Base-by-base conservation (phyloP, 73 alveolate species). In the Uronychia binucleata region DNA sequence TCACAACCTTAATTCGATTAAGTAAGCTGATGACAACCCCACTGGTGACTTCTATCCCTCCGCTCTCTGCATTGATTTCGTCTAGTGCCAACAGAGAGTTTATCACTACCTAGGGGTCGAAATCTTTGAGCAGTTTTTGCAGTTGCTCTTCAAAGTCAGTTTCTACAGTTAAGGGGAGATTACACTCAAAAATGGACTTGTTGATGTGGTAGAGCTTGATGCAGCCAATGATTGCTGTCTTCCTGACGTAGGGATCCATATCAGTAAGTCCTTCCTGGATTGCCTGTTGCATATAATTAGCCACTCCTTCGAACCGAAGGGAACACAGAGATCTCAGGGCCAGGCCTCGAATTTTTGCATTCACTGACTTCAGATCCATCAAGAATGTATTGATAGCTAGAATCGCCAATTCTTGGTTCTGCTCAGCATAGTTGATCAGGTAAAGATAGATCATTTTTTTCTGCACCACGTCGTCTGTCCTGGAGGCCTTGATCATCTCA, bases 191-290 rank as follows among this genome's bases (percentile, higher is more conserved):
- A 13, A 76, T 83, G 27, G 57, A 57, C 78, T 86, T 86, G 59
- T 60, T 77, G 92, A 95, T 92, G 67, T 97, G 97, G 76, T 86
- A 97, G 59, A 97, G 96, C 91, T 98, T 98, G 77, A 98, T 93
- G 46, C 97, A 90, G 1, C 99, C 99, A 82, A 98, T 97, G 27
- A 98, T 97, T 11, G 99, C 99, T 26, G 99, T 98, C 91, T 97
- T 98, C 91, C 98, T 98, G 0, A 98, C 99, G 93, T 98, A 98
- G 1, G 99, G 99, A 86, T 98, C 99, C n/a, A 96, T 96, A 89
- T 98, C 99, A 80, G 91, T 88, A 29, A 98, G 88, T 14, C 99
- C 98, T 75, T 98, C 99, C 74, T 84, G 86, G 77, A 98, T 96
- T 0, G 99, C 99, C 33, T 90, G 85, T 80, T 96, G 93, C 58